Base-by-base conservation (phyloP, 306 rosid genomes). In the Glycine latifolia region DNA sequence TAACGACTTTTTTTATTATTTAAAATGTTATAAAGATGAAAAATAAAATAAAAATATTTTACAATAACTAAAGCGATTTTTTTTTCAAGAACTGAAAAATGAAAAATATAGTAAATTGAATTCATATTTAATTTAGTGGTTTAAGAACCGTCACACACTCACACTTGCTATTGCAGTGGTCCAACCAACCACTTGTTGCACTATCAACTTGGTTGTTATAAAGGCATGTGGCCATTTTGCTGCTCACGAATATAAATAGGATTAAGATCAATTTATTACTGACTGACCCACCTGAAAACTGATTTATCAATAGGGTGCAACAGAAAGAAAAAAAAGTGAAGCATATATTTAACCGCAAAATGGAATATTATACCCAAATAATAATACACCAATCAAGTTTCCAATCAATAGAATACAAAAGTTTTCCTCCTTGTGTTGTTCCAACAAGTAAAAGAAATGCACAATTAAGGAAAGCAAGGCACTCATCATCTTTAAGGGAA, bases 341-440 rank as follows among this genome's bases (percentile, higher is more conserved):
- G 4, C 55, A 37, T 26, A 76, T 37, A 53, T 11, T 72, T 14
- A 65, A 48, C 20, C n/a, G 1, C 37, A 50, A 39, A 26, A 39
- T 49, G 52, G 31, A 74, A 49, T 50, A 59, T 56, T 65, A 58
- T 3, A 56, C 6, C 37, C 16, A 41, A 56, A 7, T 54, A 49
- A 14, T 16, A 55, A 73, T 65, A 65, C 67, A 75, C 3, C 63
- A 75, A 71, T 62, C 67, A 71, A 77, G 68, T 39, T 53, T 85
- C 44, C 54, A 77, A 67, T 73, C 73, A 71, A 56, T 77, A 77
- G n/a, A 56, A 71, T 71, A 65, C 75, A 81, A 26, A 26, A 65
- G 6, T 35, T 71, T 65, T 76, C 43, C 59, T 52, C 49, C 55
- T 56, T 5, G 13, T 3, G 12, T 14, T 3, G 12, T 14, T 39